phyloP scores from a whole-genome alignment of 225 moss, liverwort and hornwort species.

The Takakia lepidozioides region DNA sequence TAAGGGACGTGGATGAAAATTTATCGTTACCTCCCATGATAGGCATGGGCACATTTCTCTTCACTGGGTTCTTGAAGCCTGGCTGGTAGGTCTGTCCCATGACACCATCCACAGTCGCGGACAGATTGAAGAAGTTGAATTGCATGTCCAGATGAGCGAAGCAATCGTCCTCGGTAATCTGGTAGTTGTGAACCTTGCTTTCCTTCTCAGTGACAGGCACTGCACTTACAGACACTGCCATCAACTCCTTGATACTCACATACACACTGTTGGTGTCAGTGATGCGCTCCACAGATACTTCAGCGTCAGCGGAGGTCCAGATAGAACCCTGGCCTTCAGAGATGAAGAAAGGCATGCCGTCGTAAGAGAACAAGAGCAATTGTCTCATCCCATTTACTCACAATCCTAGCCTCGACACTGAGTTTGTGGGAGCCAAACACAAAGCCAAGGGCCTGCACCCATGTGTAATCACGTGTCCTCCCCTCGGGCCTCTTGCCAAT shows the following conservation, averaged over 20 bases:
- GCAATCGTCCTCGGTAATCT: conserved; percentile 17
- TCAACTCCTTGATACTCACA: conserved; percentile 13
- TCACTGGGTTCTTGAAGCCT: conserved; percentile 7
- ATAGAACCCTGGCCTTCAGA: not conserved
- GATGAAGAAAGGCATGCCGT: conserved; percentile 7
- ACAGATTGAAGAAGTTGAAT: conserved; percentile 20
- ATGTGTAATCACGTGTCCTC: too few species aligned
- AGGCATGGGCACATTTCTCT: conserved; percentile 1
- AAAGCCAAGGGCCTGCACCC: conserved; percentile 33
- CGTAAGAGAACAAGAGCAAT: too few species aligned
- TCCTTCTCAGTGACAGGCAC: conserved; percentile 19
- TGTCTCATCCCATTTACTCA: conserved; percentile 13
- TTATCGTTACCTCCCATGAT: conserved; percentile 6
- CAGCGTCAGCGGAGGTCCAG: conserved; percentile 10
- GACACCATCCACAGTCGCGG: conserved; percentile 19
- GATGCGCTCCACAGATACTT: conserved; percentile 9
- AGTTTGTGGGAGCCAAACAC: too few species aligned
- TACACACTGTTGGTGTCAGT: conserved; percentile 8
- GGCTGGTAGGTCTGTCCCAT: too few species aligned
- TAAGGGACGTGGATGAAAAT: conserved; percentile 5
- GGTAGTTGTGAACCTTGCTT: conserved; percentile 16
- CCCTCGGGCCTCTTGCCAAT: too few species aligned
- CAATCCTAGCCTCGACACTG: too few species aligned
- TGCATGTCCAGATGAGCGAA: conserved; percentile 34
- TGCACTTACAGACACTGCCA: conserved; percentile 9